A percentile compares a stretch with the other conserved stretches of the same genome.
These are phyloP conservation scores for Grifola frondosa DNA, from an alignment of 1,284 basidiomycete genomes.

Conservation along the genomic window DNA sequence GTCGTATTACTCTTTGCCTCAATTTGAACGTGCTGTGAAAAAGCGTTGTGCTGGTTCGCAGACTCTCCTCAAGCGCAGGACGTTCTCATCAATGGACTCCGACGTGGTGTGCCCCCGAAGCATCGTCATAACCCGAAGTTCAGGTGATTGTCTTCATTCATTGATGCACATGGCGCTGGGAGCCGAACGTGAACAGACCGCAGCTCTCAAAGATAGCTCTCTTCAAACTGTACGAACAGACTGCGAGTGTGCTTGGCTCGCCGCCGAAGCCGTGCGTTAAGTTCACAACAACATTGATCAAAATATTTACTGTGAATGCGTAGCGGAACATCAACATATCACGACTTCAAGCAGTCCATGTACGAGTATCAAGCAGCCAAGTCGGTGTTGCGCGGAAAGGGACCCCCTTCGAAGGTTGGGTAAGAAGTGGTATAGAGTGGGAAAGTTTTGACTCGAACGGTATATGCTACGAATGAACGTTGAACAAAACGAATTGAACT, in stretches of 20 bases:
- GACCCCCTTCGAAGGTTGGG: slow-evolving; percentile 33
- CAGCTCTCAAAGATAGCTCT: slow-evolving; percentile 33
- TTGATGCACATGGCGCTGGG: background rate
- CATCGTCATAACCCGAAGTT: slow-evolving; percentile 60
- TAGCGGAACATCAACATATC: slow-evolving; percentile 19
- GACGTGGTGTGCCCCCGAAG: slow-evolving; percentile 72
- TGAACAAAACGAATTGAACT: no score
- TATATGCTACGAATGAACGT: no score
- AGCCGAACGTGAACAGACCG: slow-evolving; percentile 26
- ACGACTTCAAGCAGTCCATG: slow-evolving; percentile 19
- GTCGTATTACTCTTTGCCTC: slow-evolving; percentile 8
- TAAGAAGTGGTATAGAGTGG: slow-evolving; percentile 30
- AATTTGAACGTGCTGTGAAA: background rate
- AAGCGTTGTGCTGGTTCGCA: slow-evolving; percentile 72
- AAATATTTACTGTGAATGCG: no score
- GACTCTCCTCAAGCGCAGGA: slow-evolving; percentile 47
- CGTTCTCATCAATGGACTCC: slow-evolving; percentile 74
- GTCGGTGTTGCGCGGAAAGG: slow-evolving; percentile 17
- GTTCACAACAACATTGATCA: background rate
- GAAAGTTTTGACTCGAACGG: slow-evolving; percentile 29
- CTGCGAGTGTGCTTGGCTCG: slow-evolving; percentile 1
- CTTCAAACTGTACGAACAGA: slow-evolving; percentile 22
- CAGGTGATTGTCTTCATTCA: slow-evolving; percentile 42
- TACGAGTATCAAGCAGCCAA: slow-evolving; percentile 27
- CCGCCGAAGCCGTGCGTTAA: slow-evolving; percentile 1